Evolutionary conservation across 139 green algal species (phyloP).

Genomic region (Coelastrella sp.): DNA sequence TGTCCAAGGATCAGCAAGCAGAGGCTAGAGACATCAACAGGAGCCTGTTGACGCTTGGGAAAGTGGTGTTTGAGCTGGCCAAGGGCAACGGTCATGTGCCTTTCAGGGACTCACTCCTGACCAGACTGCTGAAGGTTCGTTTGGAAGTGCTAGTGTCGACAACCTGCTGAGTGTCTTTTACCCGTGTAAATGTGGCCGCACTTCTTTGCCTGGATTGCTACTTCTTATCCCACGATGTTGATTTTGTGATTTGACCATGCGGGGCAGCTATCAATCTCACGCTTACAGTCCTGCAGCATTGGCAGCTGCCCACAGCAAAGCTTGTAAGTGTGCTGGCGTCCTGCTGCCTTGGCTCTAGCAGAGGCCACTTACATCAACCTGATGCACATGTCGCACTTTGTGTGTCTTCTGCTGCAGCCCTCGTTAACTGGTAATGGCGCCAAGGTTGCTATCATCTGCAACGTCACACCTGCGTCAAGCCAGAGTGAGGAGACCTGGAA

Average conservation of each 20-base stretch:
- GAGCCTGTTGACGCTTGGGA: constrained; percentile 91
- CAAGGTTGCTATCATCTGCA: constrained; percentile 88
- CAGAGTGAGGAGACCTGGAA: constrained; percentile 96
- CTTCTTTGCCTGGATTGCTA: too few species aligned
- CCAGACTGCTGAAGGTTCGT: constrained; percentile 76
- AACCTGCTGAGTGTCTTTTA: too few species aligned
- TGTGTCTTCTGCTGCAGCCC: constrained; percentile 38
- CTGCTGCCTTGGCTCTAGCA: too few species aligned
- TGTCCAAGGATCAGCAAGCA: constrained; percentile 80
- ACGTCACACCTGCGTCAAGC: constrained; percentile 88
- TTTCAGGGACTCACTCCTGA: constrained; percentile 94
- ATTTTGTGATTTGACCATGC: too few species aligned
- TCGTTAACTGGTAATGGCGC: constrained; percentile 79
- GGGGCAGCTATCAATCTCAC: too few species aligned
- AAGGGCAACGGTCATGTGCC: constrained; percentile 83
- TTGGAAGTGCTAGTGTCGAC: neutral
- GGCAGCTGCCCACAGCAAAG: too few species aligned
- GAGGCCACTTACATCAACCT: too few species aligned
- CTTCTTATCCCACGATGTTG: too few species aligned
- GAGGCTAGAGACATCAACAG: constrained; percentile 98
- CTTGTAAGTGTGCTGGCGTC: too few species aligned
- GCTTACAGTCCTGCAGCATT: too few species aligned
- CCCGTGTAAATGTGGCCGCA: too few species aligned
- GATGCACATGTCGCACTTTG: too few species aligned
- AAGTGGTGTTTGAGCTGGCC: constrained; percentile 90